A percentile compares a stretch with the other conserved stretches of the same genome.
Evolutionary conservation across 2,329 filamentous ascomycete species (phyloP).

Genomic region (Clonostachys chloroleuca): DNA sequence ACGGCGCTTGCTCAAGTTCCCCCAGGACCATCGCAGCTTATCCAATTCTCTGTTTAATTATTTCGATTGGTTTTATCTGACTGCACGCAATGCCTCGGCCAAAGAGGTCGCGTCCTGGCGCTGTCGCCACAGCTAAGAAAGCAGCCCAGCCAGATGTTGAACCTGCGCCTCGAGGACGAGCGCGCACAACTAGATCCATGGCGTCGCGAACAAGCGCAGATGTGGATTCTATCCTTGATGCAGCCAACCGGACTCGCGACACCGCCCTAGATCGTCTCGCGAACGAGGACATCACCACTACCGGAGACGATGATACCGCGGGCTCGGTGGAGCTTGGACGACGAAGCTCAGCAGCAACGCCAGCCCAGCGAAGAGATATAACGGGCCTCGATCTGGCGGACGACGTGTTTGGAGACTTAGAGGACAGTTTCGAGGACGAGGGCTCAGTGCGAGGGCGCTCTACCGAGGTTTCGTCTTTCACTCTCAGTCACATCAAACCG

Average conservation of each 20-base stretch:
- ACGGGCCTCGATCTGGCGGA: conserved; percentile 27
- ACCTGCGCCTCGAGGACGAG: conserved; percentile 9
- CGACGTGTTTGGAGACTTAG: conserved; percentile 37
- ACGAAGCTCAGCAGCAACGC: conserved; percentile 1
- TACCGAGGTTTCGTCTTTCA: conserved; percentile 34
- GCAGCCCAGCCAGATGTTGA: background rate
- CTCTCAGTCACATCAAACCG: conserved; percentile 24
- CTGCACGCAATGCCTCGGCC: conserved; percentile 5
- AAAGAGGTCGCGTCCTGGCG: conserved; percentile 1
- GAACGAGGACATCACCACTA: conserved; percentile 20
- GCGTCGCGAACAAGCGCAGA: conserved; percentile 9
- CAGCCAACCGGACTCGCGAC: conserved; percentile 23
- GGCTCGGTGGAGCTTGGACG: background rate
- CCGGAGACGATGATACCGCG: background rate
- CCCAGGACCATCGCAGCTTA: too few relatives aligned
- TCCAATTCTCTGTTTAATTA: too few relatives aligned
- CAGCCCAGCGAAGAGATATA: conserved; percentile 10
- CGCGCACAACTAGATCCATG: conserved; percentile 13
- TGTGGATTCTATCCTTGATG: conserved; percentile 16
- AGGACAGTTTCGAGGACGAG: conserved; percentile 37
- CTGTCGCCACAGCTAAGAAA: background rate
- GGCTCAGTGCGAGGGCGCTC: conserved; percentile 12
- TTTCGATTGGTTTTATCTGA: background rate
- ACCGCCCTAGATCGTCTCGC: conserved; percentile 27
- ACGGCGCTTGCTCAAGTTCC: too few relatives aligned